These are phyloP conservation scores for Cenchrus purpureus DNA, from an alignment of 176 grass and related monocot species.

Conservation along the genomic window DNA sequence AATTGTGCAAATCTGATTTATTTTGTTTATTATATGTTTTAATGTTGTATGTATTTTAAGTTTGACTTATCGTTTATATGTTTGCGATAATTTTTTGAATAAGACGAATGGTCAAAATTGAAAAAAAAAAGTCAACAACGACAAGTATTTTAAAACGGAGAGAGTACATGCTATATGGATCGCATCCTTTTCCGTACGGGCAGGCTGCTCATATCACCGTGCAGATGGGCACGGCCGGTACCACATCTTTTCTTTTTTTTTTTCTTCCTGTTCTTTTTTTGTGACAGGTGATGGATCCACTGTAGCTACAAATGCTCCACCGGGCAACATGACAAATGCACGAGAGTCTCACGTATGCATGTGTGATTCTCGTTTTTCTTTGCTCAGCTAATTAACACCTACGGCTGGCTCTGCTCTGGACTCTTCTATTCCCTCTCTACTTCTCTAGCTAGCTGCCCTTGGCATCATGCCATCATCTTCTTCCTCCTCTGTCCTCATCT, in stretches of 20 bases:
- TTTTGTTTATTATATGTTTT: no score
- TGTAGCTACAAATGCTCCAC: neutral
- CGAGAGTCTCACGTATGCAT: neutral
- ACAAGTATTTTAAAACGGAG: no score
- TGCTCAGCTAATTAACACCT: neutral
- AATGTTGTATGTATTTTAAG: no score
- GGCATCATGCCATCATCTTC: neutral
- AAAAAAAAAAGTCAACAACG: no score
- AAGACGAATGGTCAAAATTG: no score
- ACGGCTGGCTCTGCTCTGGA: neutral
- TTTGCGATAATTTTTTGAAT: no score
- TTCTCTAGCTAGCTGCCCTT: neutral
- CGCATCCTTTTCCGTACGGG: conserved; percentile 7
- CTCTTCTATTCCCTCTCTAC: neutral
- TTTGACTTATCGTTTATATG: no score
- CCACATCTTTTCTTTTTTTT: neutral
- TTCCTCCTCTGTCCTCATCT: neutral
- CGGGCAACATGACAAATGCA: neutral
- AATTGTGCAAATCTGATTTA: no score
- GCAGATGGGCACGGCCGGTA: neutral
- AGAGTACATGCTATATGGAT: neutral
- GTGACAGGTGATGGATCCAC: neutral
- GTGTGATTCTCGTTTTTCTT: neutral
- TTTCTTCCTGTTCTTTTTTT: neutral
- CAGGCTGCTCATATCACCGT: no score